phyloP scores from a whole-genome alignment of 2,329 filamentous ascomycete genomes.

The Calonectria pauciramosa region DNA sequence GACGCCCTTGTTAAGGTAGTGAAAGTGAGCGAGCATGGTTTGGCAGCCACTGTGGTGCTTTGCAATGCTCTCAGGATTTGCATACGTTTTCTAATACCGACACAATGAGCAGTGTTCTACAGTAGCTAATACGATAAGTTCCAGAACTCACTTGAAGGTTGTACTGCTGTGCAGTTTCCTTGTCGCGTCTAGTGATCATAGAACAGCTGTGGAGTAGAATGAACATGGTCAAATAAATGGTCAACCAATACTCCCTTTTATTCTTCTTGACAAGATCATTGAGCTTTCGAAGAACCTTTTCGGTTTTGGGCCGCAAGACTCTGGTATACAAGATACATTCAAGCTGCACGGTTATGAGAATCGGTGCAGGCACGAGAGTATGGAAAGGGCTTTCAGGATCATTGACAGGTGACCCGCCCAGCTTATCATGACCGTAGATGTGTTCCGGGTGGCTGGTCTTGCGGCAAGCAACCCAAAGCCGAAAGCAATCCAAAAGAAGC shows the following conservation, averaged over 20 bases:
- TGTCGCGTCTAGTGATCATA: conserved; percentile 11
- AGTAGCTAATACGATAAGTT: neutral
- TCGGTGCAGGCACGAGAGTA: neutral
- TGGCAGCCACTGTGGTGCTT: neutral
- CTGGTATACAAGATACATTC: neutral
- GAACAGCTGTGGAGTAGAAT: conserved; percentile 8
- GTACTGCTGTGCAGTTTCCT: neutral
- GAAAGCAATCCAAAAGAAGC: neutral
- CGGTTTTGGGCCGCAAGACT: neutral
- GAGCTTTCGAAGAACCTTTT: neutral
- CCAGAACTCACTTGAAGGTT: neutral
- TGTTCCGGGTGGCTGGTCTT: neutral
- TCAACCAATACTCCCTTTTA: neutral
- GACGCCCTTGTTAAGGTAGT: neutral
- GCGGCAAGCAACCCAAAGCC: neutral
- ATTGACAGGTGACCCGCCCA: neutral
- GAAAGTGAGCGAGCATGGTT: conserved; percentile 7
- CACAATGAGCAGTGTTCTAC: neutral
- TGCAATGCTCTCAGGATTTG: conserved; percentile 1
- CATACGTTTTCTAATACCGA: neutral
- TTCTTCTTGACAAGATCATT: neutral
- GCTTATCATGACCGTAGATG: neutral
- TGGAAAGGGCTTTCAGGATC: neutral
- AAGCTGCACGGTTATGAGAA: neutral
- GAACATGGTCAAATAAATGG: neutral